Evolutionary conservation across 2,329 filamentous ascomycete genomes (phyloP), one percentile per base, ranked within the genome.

Genomic region (Polychaeton citri): DNA sequence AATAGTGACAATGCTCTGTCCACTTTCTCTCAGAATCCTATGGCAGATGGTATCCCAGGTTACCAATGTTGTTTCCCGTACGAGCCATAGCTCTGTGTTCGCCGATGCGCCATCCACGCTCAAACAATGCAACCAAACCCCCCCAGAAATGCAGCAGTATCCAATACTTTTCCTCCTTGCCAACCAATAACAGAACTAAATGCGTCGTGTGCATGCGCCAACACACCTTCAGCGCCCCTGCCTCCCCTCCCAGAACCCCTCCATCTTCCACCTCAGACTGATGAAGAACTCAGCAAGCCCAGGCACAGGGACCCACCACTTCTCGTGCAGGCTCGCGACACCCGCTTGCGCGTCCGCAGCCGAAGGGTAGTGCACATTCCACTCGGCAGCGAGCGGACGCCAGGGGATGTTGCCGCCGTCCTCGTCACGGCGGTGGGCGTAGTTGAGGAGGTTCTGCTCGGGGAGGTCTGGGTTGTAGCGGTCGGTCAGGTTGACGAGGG

Each of bases 331-430:
- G 35, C 50, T 57, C 21, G 47, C 47, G 7, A 61, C 45, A 0
- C 60, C 59, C 19, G 54, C 49, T 8, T 54, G 44, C 19, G 61
- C 39, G 36, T 63, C 59, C 18, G 49, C 47, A 33, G 56, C 49
- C 10, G 45, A 60, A 0, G 54, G 52, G 30, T 52, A 57, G 32
- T 58, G 51, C 8, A 60, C 52, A 35, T 62, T 62, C 58, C 57
- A 63, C 6, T 47, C 53, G 12, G 53, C 52, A 15, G 44, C 41
- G 5, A 63, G 36, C 36, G 53, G 48, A n/a, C 43, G 45, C 59
- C 59, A 63, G 2, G 60, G 59, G 59, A 62, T 62, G 13, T 55
- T 55, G 12, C 60, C 59, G 12, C 48, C 41, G 41, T 48, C 30
- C 6, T 34, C 19, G 41, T 44, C 26, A 13, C 30, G 34, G 6